A percentile compares a stretch with the other conserved stretches of the same genome.
Conservation (phyloP, 2,329 filamentous ascomycete genomes). For the Alternaria gansuensis region DNA sequence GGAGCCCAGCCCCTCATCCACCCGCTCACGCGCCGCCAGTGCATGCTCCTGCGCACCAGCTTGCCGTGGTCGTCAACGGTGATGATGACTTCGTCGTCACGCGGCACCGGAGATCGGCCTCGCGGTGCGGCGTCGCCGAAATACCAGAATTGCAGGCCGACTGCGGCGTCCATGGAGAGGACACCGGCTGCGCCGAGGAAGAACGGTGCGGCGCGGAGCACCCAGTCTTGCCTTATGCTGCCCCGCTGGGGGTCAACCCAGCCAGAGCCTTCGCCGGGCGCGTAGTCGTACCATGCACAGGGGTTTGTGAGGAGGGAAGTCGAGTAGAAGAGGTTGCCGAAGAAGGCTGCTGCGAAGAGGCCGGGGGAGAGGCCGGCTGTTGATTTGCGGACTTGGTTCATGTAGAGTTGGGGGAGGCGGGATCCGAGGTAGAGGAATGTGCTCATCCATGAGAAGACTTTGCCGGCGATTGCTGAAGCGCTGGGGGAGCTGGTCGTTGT, state of each 20-base stretch:
- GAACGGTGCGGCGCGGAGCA: conserved; percentile 67
- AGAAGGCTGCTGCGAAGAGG: conserved; percentile 72
- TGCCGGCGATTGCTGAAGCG: conserved; percentile 51
- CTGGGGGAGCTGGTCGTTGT: conserved; percentile 21
- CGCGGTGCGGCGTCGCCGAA: conserved; percentile 60
- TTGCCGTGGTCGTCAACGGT: conserved; percentile 53
- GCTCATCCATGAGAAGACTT: conserved; percentile 56
- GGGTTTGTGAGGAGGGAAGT: conserved; percentile 69
- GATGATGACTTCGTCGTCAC: conserved; percentile 58
- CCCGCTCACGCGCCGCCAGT: conserved; percentile 67
- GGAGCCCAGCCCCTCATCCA: conserved; percentile 75
- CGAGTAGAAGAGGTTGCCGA: conserved; percentile 74
- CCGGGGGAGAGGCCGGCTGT: conserved; percentile 70
- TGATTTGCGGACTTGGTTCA: conserved; percentile 69
- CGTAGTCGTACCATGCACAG: conserved; percentile 67
- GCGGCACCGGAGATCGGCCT: conserved; percentile 26
- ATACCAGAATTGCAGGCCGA: conserved; percentile 69
- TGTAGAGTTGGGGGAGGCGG: conserved; percentile 67
- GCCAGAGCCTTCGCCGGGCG: conserved; percentile 63
- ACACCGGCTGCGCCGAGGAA: conserved; percentile 73
- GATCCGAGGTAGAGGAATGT: conserved; percentile 54
- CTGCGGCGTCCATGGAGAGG: conserved; percentile 67
- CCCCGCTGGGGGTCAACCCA: conserved; percentile 69
- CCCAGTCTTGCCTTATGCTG: conserved; percentile 65
- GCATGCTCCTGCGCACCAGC: conserved; percentile 52